Conservation (phyloP, 2,329 filamentous ascomycete species). For the Didymella sp. region DNA sequence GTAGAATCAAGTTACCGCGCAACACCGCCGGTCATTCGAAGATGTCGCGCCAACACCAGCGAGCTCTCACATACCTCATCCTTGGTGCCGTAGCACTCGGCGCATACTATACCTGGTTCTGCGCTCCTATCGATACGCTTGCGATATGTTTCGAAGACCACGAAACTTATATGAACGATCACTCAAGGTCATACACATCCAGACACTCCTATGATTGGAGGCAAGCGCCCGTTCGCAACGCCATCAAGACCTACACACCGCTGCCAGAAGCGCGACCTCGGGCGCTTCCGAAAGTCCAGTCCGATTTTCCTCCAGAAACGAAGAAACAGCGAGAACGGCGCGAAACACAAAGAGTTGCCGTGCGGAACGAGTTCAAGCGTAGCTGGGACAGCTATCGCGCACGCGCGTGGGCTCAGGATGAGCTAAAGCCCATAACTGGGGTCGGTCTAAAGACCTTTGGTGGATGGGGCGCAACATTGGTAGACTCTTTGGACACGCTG, state of each 20-base stretch:
- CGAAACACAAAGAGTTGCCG: constrained; percentile 45
- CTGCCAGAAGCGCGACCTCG: constrained; percentile 49
- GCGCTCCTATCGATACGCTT: constrained; percentile 37
- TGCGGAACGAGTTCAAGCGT: constrained; percentile 52
- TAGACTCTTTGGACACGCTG: constrained; percentile 56
- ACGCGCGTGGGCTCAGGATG: constrained; percentile 57
- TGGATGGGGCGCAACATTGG: constrained; percentile 57
- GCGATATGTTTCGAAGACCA: constrained; percentile 41
- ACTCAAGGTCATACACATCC: constrained; percentile 25
- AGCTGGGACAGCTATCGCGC: constrained; percentile 55
- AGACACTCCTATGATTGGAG: constrained; percentile 50
- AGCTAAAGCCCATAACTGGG: constrained; percentile 53
- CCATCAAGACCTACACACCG: constrained; percentile 43
- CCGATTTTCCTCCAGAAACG: constrained; percentile 48
- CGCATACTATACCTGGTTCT: constrained; percentile 38
- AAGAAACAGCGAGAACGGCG: constrained; percentile 31
- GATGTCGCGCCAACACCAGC: constrained; percentile 42
- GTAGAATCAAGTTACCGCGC: constrained; percentile 40
- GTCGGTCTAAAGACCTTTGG: constrained; percentile 52
- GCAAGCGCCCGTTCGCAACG: constrained; percentile 51
- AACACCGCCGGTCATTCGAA: constrained; percentile 28
- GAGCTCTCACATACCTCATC: constrained; percentile 37
- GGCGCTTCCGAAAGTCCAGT: constrained; percentile 52
- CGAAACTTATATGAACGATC: constrained; percentile 44
- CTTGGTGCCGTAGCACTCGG: constrained; percentile 34